Evolutionary conservation across 2,329 filamentous ascomycete genomes (phyloP).

Genomic region (Penicillium decumbens): DNA sequence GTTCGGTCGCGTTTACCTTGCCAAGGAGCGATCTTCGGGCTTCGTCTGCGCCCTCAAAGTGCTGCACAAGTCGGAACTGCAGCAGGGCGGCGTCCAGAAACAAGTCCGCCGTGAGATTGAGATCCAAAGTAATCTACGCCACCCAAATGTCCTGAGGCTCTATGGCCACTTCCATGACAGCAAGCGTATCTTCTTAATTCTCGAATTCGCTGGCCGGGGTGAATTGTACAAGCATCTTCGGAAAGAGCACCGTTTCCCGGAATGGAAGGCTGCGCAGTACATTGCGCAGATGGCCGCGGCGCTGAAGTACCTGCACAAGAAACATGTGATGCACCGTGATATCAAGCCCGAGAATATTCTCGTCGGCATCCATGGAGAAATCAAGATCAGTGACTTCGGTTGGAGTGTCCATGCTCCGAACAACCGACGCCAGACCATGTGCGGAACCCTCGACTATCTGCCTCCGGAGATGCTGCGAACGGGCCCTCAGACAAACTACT

Average conservation of each 20-base stretch:
- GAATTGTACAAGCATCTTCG: constrained; percentile 85
- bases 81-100: constrained; percentile 77
- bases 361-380: constrained; percentile 91
- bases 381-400: constrained; percentile 97
- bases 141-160: constrained; percentile 77
- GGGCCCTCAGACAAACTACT: constrained; percentile 76
- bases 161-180: constrained; percentile 87
- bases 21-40: constrained; percentile 69
- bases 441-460: constrained; percentile 93
- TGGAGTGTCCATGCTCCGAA: constrained; percentile 98
- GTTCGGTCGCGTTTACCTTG: constrained; percentile 80
- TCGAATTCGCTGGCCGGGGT: constrained; percentile 80
- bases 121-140: constrained; percentile 80
- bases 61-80: constrained; percentile 76
- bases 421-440: constrained; percentile 89
- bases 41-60: constrained; percentile 87
- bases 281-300: constrained; percentile 88
- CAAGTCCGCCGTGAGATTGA: constrained; percentile 84
- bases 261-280: constrained; percentile 82
- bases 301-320: constrained; percentile 85
- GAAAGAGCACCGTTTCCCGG: constrained; percentile 72
- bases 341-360: constrained; percentile 98
- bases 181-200: constrained; percentile 80
- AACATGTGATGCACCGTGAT: constrained; percentile 94
- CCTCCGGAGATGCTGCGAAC: constrained; percentile 95